Conservation (phyloP, 139 green algal genomes). For the Closterium sp. region DNA sequence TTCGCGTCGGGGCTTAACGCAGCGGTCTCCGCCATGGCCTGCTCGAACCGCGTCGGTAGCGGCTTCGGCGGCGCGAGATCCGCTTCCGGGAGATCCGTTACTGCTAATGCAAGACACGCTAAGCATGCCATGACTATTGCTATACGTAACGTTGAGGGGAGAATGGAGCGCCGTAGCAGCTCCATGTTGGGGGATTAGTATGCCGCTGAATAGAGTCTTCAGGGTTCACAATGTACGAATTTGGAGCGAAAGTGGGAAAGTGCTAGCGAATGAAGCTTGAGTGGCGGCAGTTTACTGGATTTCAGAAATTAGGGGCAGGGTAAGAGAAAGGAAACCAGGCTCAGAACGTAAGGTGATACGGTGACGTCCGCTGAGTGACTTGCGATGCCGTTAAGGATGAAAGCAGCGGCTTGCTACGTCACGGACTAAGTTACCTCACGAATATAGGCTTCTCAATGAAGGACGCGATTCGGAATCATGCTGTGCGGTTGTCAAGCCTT, state of each 20-base stretch:
- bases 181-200: not conserved
- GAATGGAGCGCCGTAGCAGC: not conserved
- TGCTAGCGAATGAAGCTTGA: not conserved
- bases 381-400: too few relatives aligned
- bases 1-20: not conserved
- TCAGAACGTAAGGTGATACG: not conserved
- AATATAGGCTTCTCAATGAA: too few relatives aligned
- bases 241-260: too few relatives aligned
- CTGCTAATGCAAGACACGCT: not conserved
- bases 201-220: too few relatives aligned
- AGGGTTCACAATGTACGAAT: too few relatives aligned
- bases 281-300: not conserved
- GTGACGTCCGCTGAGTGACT: too few relatives aligned
- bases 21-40: not conserved
- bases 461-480: too few relatives aligned
- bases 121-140: not conserved
- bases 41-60: not conserved
- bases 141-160: not conserved
- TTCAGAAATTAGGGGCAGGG: too few relatives aligned
- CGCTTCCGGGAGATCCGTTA: not conserved
- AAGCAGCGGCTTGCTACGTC: too few relatives aligned
- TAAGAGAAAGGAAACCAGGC: not conserved
- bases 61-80: not conserved
- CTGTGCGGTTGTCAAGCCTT: too few relatives aligned
- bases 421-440: too few relatives aligned